Conservation (phyloP, 192 early-diverging fungal species). For the Chytriomyces sp. region DNA sequence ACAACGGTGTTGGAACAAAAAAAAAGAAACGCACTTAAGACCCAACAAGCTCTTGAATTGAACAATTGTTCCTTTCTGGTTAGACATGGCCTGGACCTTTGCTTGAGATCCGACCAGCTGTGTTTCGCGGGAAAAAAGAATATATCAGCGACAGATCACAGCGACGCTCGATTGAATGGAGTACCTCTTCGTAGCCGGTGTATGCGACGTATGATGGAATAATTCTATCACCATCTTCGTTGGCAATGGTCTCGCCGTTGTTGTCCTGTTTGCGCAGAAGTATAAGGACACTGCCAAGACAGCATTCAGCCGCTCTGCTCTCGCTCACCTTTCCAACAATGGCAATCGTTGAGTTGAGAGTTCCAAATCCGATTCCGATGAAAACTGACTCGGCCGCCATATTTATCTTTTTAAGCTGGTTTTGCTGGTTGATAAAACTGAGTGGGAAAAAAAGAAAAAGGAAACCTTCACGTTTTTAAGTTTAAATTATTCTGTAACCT, state of each 20-base stretch:
- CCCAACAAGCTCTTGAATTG: constrained; percentile 89
- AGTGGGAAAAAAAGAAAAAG: constrained; percentile 15
- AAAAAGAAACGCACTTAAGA: constrained; percentile 62
- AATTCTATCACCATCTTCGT: constrained; percentile 97
- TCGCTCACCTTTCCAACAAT: constrained; percentile 71
- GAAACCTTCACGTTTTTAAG: neutral
- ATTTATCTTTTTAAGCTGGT: constrained; percentile 28
- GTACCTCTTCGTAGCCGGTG: constrained; percentile 85
- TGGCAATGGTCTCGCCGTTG: constrained; percentile 88
- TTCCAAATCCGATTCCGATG: constrained; percentile 84
- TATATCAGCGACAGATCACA: neutral
- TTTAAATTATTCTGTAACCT: constrained; percentile 41
- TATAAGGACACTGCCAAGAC: neutral
- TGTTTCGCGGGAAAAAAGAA: neutral
- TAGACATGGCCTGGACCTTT: constrained; percentile 82
- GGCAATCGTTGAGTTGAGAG: constrained; percentile 81
- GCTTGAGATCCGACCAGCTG: constrained; percentile 72
- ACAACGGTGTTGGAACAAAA: neutral
- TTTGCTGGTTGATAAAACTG: neutral
- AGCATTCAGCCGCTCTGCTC: constrained; percentile 17
- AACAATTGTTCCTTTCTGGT: constrained; percentile 87
- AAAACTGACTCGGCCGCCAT: constrained; percentile 37
- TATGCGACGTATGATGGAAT: constrained; percentile 94
- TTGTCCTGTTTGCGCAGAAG: constrained; percentile 55
- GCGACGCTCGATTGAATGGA: neutral